Evolutionary conservation across 1,139 yeast genomes (phyloP), one percentile per base, ranked within the genome.

Genomic region (Magnusiomyces sp.): DNA sequence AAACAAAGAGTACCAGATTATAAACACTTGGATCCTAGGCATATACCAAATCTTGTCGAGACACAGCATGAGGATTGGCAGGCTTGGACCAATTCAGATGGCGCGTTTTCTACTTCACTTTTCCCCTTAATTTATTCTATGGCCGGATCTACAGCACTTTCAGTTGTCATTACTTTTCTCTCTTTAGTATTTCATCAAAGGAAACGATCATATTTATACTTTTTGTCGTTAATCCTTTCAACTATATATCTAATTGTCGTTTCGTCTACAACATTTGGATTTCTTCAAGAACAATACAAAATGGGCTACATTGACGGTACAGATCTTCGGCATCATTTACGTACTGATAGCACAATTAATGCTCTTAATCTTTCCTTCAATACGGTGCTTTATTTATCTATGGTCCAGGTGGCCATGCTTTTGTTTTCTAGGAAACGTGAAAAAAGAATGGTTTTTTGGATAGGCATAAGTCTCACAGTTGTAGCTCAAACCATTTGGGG

Each of bases 331-430:
- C 68, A 70, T 42, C 63, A 67, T 9, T 62, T 84, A 54, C 55
- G 59, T 1, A 73, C 75, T 41, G 41, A 31, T 23, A 58, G 68
- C 4, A 73, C 75, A 4, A 72, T 75, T 17, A 76, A 77, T 50
- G 71, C 78, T 5, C 67, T 84, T 13, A 87, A 83, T 59, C 68
- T 84, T 46, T 63, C 85, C 1, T 79, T 79, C 46, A 80, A 80
- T 20, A 65, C 83, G 6, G 60, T 84, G 5, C 69, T 84, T 19
- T 84, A 82, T 62, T 69, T 85, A 36, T 80, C 87, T 51, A 92
- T 85, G 62, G 89, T 85, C 0, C 90, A 84, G 59, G 81, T 85
- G 27, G 73, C 84, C 5, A 82, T 83, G 79, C 69, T 92, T 49
- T 67, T 85, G 29, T 86, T 84, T 59, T 78, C 79, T 49, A 72